Evolutionary conservation across 1,284 basidiomycete genomes (phyloP).

Genomic region (Acaromyces ingoldii): DNA sequence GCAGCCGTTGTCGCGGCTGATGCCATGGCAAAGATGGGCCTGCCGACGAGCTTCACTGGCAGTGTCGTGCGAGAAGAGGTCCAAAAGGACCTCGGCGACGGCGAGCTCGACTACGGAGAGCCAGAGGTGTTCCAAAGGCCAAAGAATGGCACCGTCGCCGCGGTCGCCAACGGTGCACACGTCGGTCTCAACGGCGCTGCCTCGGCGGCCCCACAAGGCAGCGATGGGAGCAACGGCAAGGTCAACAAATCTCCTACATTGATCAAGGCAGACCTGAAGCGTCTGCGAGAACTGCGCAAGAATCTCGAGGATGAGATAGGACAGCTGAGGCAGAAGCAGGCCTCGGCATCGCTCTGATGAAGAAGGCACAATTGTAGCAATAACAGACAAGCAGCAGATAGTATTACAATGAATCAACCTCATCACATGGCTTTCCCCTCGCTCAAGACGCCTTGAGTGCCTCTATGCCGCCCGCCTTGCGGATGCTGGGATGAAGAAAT

Average conservation of each 20-base stretch:
- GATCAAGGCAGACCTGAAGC: background rate
- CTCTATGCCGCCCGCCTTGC: constrained; percentile 29
- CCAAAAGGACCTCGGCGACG: too few species aligned
- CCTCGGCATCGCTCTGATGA: background rate
- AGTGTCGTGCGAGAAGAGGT: too few species aligned
- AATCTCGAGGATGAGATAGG: too few species aligned
- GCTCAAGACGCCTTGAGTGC: constrained; percentile 11
- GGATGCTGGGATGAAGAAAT: constrained; percentile 12
- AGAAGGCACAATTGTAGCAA: too few species aligned
- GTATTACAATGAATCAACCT: background rate
- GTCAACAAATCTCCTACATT: too few species aligned
- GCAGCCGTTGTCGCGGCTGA: too few species aligned
- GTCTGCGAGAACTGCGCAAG: background rate
- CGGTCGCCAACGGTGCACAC: background rate
- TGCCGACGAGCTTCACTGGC: too few species aligned
- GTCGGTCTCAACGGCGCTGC: background rate
- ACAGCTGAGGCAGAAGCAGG: background rate
- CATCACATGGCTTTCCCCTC: background rate
- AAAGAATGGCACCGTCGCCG: background rate
- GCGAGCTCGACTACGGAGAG: constrained; percentile 1
- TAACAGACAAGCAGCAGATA: too few species aligned
- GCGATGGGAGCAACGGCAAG: background rate
- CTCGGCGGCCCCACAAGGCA: background rate
- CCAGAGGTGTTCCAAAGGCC: background rate
- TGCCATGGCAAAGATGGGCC: too few species aligned